Evolutionary conservation across 805 yeast genomes (phyloP).

Genomic region (Teunomyces aglyptinius): DNA sequence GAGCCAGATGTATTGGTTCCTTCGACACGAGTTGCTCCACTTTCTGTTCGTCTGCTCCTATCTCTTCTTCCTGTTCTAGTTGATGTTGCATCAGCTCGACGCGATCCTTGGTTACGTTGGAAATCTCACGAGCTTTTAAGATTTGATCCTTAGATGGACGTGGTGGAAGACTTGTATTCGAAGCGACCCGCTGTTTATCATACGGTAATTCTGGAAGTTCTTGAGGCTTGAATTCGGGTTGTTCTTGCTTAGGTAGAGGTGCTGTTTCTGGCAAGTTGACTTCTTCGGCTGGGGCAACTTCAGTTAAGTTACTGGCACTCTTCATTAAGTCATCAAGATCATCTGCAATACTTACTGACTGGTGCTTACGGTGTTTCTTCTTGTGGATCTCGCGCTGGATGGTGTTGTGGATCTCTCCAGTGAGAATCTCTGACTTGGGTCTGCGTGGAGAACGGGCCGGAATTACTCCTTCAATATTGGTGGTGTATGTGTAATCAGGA

Average conservation of each 20-base stretch:
- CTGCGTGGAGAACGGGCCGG: slow-evolving; percentile 41
- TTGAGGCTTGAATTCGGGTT: not conserved
- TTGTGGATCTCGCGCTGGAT: not conserved
- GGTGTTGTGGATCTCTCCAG: not conserved
- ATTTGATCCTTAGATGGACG: slow-evolving; percentile 3
- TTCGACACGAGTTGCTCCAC: not conserved
- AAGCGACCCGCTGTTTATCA: not conserved
- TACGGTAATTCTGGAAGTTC: not conserved
- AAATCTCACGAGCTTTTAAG: slow-evolving; percentile 1
- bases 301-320: slow-evolving; percentile 19
- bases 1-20: not conserved
- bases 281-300: not conserved
- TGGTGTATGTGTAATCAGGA: slow-evolving; percentile 33
- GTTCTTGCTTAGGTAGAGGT: not conserved
- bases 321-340: slow-evolving; percentile 41
- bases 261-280: not conserved
- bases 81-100: not conserved
- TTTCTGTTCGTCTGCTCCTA: not conserved
- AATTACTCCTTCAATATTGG: slow-evolving; percentile 34
- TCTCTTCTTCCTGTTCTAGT: not conserved
- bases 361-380: slow-evolving; percentile 7
- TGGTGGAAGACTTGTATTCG: slow-evolving; percentile 4
- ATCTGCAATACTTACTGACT: slow-evolving; percentile 30
- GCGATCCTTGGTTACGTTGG: not conserved
- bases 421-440: slow-evolving; percentile 29